phyloP scores from a whole-genome alignment of 2,329 filamentous ascomycete species.

The Whalleya microplaca region DNA sequence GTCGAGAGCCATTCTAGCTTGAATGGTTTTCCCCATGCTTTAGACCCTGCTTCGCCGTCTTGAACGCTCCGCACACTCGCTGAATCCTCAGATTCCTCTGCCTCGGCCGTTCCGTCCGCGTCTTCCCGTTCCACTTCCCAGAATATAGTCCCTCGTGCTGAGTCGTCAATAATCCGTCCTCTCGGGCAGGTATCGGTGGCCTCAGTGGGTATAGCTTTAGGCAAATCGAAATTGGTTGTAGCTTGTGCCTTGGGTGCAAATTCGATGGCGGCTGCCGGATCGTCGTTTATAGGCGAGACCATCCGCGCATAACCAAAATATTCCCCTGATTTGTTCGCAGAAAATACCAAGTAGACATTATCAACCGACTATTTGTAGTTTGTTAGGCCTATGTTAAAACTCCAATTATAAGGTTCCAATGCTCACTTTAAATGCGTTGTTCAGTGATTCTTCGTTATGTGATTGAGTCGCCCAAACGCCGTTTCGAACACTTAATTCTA shows the following conservation, averaged over 20 bases:
- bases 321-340: constrained; percentile 95
- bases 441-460: constrained; percentile 86
- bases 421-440: constrained; percentile 77
- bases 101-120: constrained; percentile 40
- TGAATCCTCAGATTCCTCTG: constrained; percentile 36
- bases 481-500: constrained; percentile 85
- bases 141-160: constrained; percentile 91
- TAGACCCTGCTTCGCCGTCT: constrained; percentile 51
- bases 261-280: constrained; percentile 70
- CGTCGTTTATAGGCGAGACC: constrained; percentile 80
- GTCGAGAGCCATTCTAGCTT: constrained; percentile 89
- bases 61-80: constrained; percentile 35
- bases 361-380: constrained; percentile 64
- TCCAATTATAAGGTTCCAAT: background rate
- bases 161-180: constrained; percentile 90
- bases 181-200: constrained; percentile 78
- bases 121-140: constrained; percentile 82
- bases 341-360: constrained; percentile 90
- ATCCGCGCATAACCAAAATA: constrained; percentile 96
- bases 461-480: constrained; percentile 93
- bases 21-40: constrained; percentile 90
- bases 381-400: constrained; percentile 8
- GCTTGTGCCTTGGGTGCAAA: constrained; percentile 69
- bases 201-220: constrained; percentile 79
- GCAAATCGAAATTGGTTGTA: constrained; percentile 65